Percentiles rank a stretch among this genome's conserved stretches.
phyloP scores from a whole-genome alignment of 1,284 basidiomycete species.

The Apiotrichum montevideense region DNA sequence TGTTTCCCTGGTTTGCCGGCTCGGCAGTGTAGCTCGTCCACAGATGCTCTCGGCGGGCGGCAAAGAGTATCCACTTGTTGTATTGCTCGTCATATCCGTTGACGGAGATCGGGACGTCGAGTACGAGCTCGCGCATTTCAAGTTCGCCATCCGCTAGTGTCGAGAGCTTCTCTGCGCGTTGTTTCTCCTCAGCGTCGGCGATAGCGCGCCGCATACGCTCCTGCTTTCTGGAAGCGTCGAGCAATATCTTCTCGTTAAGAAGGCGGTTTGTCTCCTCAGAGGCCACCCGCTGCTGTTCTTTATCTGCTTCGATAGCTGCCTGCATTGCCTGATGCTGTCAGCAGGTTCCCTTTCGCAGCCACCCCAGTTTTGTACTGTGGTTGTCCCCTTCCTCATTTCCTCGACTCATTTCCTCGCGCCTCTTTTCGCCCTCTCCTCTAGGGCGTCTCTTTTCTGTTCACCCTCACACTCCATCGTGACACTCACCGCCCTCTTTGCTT shows the following conservation, averaged over 20 bases:
- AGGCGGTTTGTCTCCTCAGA: slow-evolving; percentile 31
- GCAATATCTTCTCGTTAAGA: slow-evolving; percentile 37
- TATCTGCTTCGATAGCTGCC: slow-evolving; percentile 25
- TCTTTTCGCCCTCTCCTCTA: too few species aligned
- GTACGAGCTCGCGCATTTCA: slow-evolving; percentile 29
- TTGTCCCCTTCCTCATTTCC: too few species aligned
- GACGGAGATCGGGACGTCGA: slow-evolving; percentile 31
- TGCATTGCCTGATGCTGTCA: slow-evolving; percentile 22
- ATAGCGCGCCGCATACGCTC: slow-evolving; percentile 16
- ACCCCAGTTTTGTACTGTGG: too few species aligned
- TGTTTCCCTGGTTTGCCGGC: slow-evolving; percentile 37
- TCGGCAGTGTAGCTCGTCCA: slow-evolving; percentile 46
- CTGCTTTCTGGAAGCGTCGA: slow-evolving; percentile 34
- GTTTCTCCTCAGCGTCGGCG: slow-evolving; percentile 13
- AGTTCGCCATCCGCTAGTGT: slow-evolving; percentile 36
- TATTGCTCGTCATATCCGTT: slow-evolving; percentile 34
- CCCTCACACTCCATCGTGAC: too few species aligned
- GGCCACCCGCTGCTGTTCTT: slow-evolving; percentile 23
- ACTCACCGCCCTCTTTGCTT: slow-evolving; percentile 41
- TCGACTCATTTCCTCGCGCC: too few species aligned
- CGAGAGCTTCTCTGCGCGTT: slow-evolving; percentile 27
- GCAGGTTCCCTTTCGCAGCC: too few species aligned
- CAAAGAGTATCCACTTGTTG: slow-evolving; percentile 38
- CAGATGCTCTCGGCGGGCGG: slow-evolving; percentile 33
- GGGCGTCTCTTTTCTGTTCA: neutral